phyloP scores from a whole-genome alignment of 352 stramenopile species.

The Phytophthora tubulina region DNA sequence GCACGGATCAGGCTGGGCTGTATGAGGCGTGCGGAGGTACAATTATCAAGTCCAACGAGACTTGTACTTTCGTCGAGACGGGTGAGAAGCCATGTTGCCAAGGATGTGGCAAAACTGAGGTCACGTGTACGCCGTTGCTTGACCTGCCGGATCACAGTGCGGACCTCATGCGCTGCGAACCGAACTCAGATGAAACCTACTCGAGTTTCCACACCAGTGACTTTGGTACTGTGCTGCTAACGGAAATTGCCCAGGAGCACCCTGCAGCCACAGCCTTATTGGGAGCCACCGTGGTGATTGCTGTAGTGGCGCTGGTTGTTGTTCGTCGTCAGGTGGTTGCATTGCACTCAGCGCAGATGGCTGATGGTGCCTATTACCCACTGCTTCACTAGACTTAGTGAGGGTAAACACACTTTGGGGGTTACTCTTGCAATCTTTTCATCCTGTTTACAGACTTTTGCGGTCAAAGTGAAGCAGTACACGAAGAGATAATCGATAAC shows the following conservation, averaged over 20 bases:
- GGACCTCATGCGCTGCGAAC: slow-evolving; percentile 61
- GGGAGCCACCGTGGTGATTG: slow-evolving; percentile 50
- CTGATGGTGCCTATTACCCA: slow-evolving; percentile 70
- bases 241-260: slow-evolving; percentile 41
- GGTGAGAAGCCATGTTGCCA: slow-evolving; percentile 57
- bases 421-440: no score
- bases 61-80: slow-evolving; percentile 38
- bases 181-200: slow-evolving; percentile 30
- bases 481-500: no score
- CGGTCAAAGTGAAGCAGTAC: no score
- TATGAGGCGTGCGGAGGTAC: slow-evolving; percentile 62
- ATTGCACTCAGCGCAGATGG: slow-evolving; percentile 22
- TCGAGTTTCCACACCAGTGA: slow-evolving; percentile 24
- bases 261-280: slow-evolving; percentile 45
- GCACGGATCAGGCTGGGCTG: slow-evolving; percentile 37
- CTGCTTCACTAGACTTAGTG: slow-evolving; percentile 53
- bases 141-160: slow-evolving; percentile 46
- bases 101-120: slow-evolving; percentile 39
- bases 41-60: slow-evolving; percentile 31
- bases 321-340: slow-evolving; percentile 43
- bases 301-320: slow-evolving; percentile 62
- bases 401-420: no score
- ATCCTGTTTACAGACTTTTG: no score
- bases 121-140: slow-evolving; percentile 55
- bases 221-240: slow-evolving; percentile 35